Conservation (phyloP, 164 flowering plant genomes). For the Berberis thunbergii region DNA sequence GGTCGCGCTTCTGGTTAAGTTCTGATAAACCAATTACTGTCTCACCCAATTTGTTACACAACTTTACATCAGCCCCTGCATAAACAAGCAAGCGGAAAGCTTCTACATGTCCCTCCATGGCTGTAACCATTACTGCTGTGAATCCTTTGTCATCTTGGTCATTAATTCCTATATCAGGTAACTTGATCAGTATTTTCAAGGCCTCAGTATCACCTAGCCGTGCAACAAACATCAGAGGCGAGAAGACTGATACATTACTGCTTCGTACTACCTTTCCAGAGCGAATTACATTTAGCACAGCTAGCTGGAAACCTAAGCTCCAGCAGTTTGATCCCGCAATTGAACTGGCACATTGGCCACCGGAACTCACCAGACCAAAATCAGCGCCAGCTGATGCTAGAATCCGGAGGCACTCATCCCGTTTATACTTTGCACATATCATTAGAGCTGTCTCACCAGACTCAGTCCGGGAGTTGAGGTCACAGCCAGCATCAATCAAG, state of each 20-base stretch:
- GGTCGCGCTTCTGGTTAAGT: conserved; percentile 30
- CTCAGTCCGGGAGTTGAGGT: conserved; percentile 42
- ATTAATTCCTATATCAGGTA: conserved; percentile 30
- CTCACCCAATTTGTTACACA: conserved; percentile 41
- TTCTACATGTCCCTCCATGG: conserved; percentile 39
- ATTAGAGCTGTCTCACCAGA: conserved; percentile 61
- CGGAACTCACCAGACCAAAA: conserved; percentile 38
- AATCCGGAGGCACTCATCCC: conserved; percentile 46
- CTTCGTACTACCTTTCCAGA: conserved; percentile 35
- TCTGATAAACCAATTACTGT: conserved; percentile 41
- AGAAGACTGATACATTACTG: conserved; percentile 38
- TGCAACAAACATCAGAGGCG: conserved; percentile 39
- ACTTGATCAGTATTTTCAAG: conserved; percentile 32
- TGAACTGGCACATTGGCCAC: conserved; percentile 34
- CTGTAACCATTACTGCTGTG: conserved; percentile 63
- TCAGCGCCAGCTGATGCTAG: conserved; percentile 62
- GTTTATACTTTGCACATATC: conserved; percentile 41
- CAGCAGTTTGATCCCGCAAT: conserved; percentile 41
- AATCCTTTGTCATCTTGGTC: conserved; percentile 51
- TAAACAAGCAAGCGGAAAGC: conserved; percentile 50
- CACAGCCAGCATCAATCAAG: conserved; percentile 36
- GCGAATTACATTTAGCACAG: conserved; percentile 34
- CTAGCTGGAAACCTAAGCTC: conserved; percentile 39
- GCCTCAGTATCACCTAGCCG: conserved; percentile 36
- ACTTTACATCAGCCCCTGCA: conserved; percentile 56